Conservation (phyloP, 768 basidiomycete genomes). For the Basidioascus undulatus region DNA sequence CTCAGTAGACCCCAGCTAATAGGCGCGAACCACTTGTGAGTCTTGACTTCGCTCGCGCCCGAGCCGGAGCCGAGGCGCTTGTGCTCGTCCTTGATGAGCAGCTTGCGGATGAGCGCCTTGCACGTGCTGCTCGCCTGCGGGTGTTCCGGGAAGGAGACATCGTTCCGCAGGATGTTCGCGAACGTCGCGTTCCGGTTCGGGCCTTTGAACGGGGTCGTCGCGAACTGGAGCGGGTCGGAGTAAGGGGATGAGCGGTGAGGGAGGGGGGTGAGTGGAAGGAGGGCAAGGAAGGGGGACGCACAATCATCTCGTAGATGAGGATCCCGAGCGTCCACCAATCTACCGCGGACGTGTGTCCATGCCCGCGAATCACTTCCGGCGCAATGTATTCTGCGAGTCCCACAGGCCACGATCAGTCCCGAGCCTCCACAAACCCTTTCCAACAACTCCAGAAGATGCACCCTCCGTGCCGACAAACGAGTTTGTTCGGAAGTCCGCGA, state of each 20-base stretch:
- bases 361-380: slow-evolving; percentile 88
- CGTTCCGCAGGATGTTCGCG: slow-evolving; percentile 68
- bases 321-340: slow-evolving; percentile 97
- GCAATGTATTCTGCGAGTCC: slow-evolving; percentile 86
- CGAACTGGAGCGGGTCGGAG: slow-evolving; percentile 35
- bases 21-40: slow-evolving; percentile 92
- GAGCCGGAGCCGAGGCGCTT: slow-evolving; percentile 70
- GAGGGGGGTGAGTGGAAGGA: too few species aligned
- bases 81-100: slow-evolving; percentile 79
- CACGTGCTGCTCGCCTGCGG: slow-evolving; percentile 67
- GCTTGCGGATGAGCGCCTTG: slow-evolving; percentile 63
- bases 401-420: slow-evolving; percentile 9
- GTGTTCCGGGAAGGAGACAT: slow-evolving; percentile 64
- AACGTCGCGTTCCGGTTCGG: slow-evolving; percentile 84
- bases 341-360: slow-evolving; percentile 91
- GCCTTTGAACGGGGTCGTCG: slow-evolving; percentile 97
- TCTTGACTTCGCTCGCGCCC: slow-evolving; percentile 95
- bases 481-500: slow-evolving; percentile 91
- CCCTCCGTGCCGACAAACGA: slow-evolving; percentile 97
- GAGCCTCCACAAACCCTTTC: neutral
- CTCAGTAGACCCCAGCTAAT: slow-evolving; percentile 91
- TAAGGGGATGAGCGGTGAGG: neutral
- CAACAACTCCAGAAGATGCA: neutral
- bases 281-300: slow-evolving; percentile 34
- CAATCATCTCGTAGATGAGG: slow-evolving; percentile 84